phyloP scores from a whole-genome alignment of 768 basidiomycete species.

The Boletus sensibilis region DNA sequence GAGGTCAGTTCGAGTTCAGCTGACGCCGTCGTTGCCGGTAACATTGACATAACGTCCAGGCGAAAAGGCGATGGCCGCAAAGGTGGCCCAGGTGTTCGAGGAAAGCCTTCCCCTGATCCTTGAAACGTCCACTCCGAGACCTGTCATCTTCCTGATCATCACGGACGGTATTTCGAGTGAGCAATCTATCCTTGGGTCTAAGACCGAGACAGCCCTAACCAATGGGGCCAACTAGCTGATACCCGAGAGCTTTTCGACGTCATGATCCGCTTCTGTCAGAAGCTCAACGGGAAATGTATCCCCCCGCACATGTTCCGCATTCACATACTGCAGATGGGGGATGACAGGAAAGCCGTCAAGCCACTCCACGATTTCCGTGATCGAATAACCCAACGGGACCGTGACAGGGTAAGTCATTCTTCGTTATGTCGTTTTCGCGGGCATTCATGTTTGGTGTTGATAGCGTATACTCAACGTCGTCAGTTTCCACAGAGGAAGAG shows the following conservation, averaged over 20 bases:
- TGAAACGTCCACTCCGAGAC: constrained; percentile 2
- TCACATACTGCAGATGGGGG: constrained; percentile 25
- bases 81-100: constrained; percentile 19
- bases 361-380: constrained; percentile 26
- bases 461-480: constrained; percentile 23
- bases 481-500: constrained; percentile 26
- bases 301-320: constrained; percentile 23
- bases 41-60: constrained; percentile 2
- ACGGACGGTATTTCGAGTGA: constrained; percentile 23
- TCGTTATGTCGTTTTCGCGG: neutral
- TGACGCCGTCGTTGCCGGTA: neutral
- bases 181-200: neutral
- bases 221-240: constrained; percentile 9
- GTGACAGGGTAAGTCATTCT: constrained; percentile 8
- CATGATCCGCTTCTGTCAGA: constrained; percentile 9
- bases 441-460: neutral
- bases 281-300: constrained; percentile 8
- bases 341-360: constrained; percentile 21
- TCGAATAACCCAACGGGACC: constrained; percentile 14
- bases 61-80: constrained; percentile 17
- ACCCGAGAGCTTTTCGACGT: constrained; percentile 8
- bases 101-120: constrained; percentile 9
- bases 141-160: constrained; percentile 17
- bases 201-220: neutral
- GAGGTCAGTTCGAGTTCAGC: constrained; percentile 10